Percentiles rank a stretch among this genome's conserved stretches.
phyloP scores from a whole-genome alignment of 768 basidiomycete species.

The Paxillus ammoniavirescens region DNA sequence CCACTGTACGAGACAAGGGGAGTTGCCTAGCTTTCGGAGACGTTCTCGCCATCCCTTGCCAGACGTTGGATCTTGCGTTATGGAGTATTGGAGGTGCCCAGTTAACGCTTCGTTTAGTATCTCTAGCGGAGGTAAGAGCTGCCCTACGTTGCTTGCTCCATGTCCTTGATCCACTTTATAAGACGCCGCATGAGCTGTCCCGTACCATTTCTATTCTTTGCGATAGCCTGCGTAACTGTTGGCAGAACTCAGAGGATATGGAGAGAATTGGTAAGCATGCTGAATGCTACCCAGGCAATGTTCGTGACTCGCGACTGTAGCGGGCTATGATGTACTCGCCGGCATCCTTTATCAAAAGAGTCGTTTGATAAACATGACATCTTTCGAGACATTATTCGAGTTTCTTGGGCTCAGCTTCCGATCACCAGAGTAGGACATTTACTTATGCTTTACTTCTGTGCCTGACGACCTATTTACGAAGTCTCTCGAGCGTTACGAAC shows the following conservation, averaged over 20 bases:
- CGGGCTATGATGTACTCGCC: slow-evolving; percentile 85
- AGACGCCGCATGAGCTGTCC: slow-evolving; percentile 79
- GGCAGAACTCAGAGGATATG: slow-evolving; percentile 96
- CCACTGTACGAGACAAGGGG: neutral
- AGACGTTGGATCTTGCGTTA: slow-evolving; percentile 68
- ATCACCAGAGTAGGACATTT: slow-evolving; percentile 64
- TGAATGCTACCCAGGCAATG: neutral
- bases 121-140: slow-evolving; percentile 63
- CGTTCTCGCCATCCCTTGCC: slow-evolving; percentile 57
- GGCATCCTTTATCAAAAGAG: slow-evolving; percentile 72
- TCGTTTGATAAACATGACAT: slow-evolving; percentile 71
- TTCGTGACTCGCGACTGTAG: slow-evolving; percentile 36
- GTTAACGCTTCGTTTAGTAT: slow-evolving; percentile 68
- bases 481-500: slow-evolving; percentile 81
- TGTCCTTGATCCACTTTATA: slow-evolving; percentile 1
- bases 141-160: neutral
- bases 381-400: slow-evolving; percentile 81
- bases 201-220: slow-evolving; percentile 68
- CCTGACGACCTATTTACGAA: slow-evolving; percentile 28
- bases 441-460: neutral
- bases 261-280: slow-evolving; percentile 72
- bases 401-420: slow-evolving; percentile 85
- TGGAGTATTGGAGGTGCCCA: slow-evolving; percentile 85
- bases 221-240: slow-evolving; percentile 78
- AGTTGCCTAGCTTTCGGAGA: slow-evolving; percentile 40